A percentile compares a stretch with the other conserved stretches of the same genome.
Evolutionary conservation across 176 grass and related monocot species (phyloP).

Genomic region (Hordeum marinum): DNA sequence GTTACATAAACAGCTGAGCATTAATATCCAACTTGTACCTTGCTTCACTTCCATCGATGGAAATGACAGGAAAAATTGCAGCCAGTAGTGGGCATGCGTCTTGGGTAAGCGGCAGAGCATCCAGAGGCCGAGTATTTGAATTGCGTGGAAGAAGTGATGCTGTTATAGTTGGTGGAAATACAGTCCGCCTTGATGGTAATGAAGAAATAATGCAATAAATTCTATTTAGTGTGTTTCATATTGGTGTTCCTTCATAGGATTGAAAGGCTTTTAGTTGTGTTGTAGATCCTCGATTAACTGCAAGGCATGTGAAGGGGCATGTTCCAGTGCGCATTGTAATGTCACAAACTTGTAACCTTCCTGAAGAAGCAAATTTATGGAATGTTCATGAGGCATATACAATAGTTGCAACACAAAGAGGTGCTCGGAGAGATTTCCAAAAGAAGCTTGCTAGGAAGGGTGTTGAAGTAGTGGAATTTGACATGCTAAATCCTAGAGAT

Average conservation of each 20-base stretch:
- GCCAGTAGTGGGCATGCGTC: conserved; percentile 87
- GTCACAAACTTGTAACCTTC: conserved; percentile 80
- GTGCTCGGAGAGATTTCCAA: conserved; percentile 81
- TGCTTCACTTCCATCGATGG: not conserved
- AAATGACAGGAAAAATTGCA: conserved; percentile 88
- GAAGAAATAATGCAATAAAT: conserved; percentile 7
- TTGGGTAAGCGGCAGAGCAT: conserved; percentile 92
- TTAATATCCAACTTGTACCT: not conserved
- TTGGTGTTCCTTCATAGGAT: not conserved
- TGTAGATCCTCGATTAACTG: conserved; percentile 86
- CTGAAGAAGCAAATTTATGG: conserved; percentile 91
- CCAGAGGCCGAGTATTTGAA: conserved; percentile 88
- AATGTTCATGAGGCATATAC: conserved; percentile 86
- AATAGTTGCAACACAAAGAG: conserved; percentile 87
- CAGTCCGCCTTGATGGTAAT: conserved; percentile 81
- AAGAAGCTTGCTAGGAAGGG: conserved; percentile 86
- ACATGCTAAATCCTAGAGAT: conserved; percentile 87
- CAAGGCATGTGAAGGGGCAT: conserved; percentile 81
- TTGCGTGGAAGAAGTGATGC: conserved; percentile 94
- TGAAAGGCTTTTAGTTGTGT: conserved; percentile 44
- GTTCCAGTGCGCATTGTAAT: conserved; percentile 86
- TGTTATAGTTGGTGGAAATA: conserved; percentile 96
- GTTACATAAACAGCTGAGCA: not conserved
- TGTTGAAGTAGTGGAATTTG: conserved; percentile 97
- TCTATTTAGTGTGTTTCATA: conserved; percentile 4